Evolutionary conservation across 805 yeast species (phyloP).

Genomic region (Priceomyces castillae): DNA sequence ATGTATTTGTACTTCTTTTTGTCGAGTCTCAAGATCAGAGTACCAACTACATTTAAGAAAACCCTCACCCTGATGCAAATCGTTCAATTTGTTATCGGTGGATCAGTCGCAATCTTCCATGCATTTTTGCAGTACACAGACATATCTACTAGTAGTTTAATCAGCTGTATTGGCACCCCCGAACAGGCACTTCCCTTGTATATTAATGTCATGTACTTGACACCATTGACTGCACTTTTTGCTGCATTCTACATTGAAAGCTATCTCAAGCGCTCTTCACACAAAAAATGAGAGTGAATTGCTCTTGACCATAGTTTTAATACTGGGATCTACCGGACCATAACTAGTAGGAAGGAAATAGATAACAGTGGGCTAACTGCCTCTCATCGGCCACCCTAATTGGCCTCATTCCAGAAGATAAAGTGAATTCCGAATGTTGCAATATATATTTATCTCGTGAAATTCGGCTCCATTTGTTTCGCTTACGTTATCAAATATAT

Average conservation of each 20-base stretch:
- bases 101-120: slow-evolving; percentile 63
- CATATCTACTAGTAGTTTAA: slow-evolving; percentile 32
- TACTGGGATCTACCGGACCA: too few relatives aligned
- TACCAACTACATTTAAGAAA: slow-evolving; percentile 57
- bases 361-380: too few relatives aligned
- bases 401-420: too few relatives aligned
- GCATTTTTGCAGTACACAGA: slow-evolving; percentile 60
- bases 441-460: too few relatives aligned
- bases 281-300: neutral
- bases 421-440: too few relatives aligned
- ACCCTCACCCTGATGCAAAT: slow-evolving; percentile 65
- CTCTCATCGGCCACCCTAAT: too few relatives aligned
- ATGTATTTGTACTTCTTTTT: slow-evolving; percentile 71
- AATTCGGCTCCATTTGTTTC: too few relatives aligned
- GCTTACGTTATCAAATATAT: too few relatives aligned
- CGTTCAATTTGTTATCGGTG: slow-evolving; percentile 66
- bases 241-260: slow-evolving; percentile 64
- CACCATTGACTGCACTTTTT: slow-evolving; percentile 66
- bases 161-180: slow-evolving; percentile 51
- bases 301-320: too few relatives aligned
- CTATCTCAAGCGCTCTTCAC: slow-evolving; percentile 32
- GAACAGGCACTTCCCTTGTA: slow-evolving; percentile 62
- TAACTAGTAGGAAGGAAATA: too few relatives aligned
- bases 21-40: slow-evolving; percentile 54
- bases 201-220: slow-evolving; percentile 60